Evolutionary conservation across 2,329 filamentous ascomycete species (phyloP).

Genomic region (Graphiopsis chlorocephala): DNA sequence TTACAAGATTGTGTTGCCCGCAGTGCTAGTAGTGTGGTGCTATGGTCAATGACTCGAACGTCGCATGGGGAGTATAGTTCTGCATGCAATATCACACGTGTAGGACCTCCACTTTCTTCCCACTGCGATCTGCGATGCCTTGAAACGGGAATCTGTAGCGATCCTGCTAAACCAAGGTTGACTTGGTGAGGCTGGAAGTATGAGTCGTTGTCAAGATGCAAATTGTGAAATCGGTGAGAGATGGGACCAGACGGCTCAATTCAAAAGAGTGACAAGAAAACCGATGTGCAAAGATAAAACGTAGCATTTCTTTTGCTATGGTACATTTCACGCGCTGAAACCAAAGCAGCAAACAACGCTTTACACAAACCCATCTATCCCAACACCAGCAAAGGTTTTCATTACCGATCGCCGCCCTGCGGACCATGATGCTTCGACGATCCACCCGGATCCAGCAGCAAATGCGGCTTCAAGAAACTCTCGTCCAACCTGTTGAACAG

Average conservation of each 20-base stretch:
- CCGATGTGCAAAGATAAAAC: background rate
- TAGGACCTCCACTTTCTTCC: background rate
- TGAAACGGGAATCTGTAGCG: background rate
- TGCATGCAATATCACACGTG: background rate
- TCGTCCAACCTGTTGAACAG: slow-evolving; percentile 93
- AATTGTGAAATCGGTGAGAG: background rate
- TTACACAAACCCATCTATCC: background rate
- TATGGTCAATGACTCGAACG: background rate
- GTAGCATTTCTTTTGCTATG: background rate
- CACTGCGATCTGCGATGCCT: background rate
- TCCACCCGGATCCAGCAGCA: slow-evolving; percentile 69
- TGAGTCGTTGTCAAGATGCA: background rate
- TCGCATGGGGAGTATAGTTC: background rate
- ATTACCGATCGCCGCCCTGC: slow-evolving; percentile 9
- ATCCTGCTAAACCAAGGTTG: background rate
- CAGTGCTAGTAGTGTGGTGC: background rate
- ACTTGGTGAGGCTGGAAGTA: background rate
- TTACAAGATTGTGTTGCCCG: background rate
- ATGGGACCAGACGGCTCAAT: background rate
- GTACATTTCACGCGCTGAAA: background rate
- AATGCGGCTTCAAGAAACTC: slow-evolving; percentile 88
- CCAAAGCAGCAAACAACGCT: background rate
- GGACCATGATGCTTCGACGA: slow-evolving; percentile 19
- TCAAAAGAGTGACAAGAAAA: no score
- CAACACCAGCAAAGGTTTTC: background rate